Evolutionary conservation across 768 basidiomycete species (phyloP).

Genomic region (Tremella yokohamensis): DNA sequence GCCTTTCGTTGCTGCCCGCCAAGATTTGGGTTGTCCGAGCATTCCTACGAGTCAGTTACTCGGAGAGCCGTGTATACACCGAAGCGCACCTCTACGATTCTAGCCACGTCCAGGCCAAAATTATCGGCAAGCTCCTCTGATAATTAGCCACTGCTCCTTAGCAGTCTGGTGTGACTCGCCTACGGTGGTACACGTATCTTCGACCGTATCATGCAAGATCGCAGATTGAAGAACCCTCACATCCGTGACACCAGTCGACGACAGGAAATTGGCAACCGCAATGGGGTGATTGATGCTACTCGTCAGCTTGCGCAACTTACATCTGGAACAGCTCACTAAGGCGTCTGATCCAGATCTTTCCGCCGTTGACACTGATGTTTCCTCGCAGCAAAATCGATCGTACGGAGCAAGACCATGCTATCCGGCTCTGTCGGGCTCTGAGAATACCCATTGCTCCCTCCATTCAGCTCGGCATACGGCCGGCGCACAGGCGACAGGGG

Average conservation of each 20-base stretch:
- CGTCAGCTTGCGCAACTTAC: slow-evolving; percentile 11
- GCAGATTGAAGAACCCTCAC: slow-evolving; percentile 49
- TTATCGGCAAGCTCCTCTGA: slow-evolving; percentile 41
- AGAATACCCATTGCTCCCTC: background rate
- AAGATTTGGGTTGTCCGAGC: slow-evolving; percentile 41
- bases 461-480: background rate
- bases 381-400: slow-evolving; percentile 47
- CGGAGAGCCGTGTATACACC: background rate
- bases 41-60: slow-evolving; percentile 30
- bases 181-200: slow-evolving; percentile 49
- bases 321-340: slow-evolving; percentile 35
- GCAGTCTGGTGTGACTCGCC: slow-evolving; percentile 17
- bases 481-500: background rate
- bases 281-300: slow-evolving; percentile 50
- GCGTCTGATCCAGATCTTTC: slow-evolving; percentile 47
- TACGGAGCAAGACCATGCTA: slow-evolving; percentile 30
- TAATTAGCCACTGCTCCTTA: background rate
- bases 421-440: background rate
- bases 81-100: slow-evolving; percentile 44
- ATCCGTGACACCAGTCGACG: slow-evolving; percentile 44
- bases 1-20: slow-evolving; percentile 36
- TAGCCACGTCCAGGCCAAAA: slow-evolving; percentile 48
- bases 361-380: slow-evolving; percentile 49
- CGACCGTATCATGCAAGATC: slow-evolving; percentile 50
- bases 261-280: slow-evolving; percentile 47